These are phyloP conservation scores for Fraxinus latifolia DNA, from an alignment of 305 asterid genomes.

Conservation along the genomic window DNA sequence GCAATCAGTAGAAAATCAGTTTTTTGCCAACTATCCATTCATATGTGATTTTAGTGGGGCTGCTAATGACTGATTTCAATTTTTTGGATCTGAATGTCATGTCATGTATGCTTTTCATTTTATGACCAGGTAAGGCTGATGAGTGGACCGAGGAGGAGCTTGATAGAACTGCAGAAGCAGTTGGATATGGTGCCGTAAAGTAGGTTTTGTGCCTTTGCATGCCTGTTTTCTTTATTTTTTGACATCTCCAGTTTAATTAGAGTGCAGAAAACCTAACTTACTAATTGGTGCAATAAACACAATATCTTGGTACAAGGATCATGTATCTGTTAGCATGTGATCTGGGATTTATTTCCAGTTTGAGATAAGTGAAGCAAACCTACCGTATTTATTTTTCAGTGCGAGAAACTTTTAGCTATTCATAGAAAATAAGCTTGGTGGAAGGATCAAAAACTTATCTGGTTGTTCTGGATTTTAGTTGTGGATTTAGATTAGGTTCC, in stretches of 20 bases:
- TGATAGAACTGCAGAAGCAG: constrained; percentile 84
- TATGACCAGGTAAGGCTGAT: constrained; percentile 56
- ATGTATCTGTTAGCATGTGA: constrained; percentile 4
- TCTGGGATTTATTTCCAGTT: background rate
- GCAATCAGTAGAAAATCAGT: background rate
- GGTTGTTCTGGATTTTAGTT: constrained; percentile 4
- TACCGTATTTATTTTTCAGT: background rate
- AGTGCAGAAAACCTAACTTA: background rate
- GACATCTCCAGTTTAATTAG: background rate
- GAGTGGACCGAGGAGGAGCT: constrained; percentile 86
- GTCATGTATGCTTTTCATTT: constrained; percentile 13
- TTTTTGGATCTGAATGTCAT: constrained; percentile 10
- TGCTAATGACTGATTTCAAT: background rate
- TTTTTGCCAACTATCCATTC: background rate
- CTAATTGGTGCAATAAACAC: background rate
- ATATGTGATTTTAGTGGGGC: background rate
- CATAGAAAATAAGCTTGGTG: background rate
- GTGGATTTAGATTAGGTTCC: background rate
- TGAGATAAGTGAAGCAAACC: background rate
- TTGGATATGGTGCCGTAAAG: constrained; percentile 98
- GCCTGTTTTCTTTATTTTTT: background rate
- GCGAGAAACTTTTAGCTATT: background rate
- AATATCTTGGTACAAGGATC: background rate
- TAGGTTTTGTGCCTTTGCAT: constrained; percentile 35
- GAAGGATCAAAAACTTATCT: background rate